Evolutionary conservation across 1,284 basidiomycete genomes (phyloP).

Genomic region (Cerrena zonata): DNA sequence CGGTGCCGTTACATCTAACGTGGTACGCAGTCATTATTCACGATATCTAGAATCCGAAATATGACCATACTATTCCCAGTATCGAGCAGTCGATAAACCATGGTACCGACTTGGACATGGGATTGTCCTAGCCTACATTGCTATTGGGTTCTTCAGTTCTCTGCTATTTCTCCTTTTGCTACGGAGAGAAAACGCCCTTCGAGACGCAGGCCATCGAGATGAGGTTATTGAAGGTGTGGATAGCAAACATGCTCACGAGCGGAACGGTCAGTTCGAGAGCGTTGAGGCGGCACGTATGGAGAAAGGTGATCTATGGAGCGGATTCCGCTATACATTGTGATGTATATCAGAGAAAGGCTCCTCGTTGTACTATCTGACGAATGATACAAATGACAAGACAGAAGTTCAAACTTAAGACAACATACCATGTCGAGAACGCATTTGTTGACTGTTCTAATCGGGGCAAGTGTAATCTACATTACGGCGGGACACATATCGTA

Average conservation of each 20-base stretch:
- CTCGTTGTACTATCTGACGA: too few species aligned
- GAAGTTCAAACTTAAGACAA: too few species aligned
- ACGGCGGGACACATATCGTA: too few species aligned
- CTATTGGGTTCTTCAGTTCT: slow-evolving; percentile 53
- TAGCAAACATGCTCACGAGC: slow-evolving; percentile 23
- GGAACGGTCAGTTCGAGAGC: slow-evolving; percentile 35
- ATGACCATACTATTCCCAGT: slow-evolving; percentile 32
- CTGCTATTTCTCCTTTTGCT: slow-evolving; percentile 42
- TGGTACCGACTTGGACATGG: slow-evolving; percentile 67
- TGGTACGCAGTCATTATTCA: slow-evolving; percentile 37
- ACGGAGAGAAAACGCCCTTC: slow-evolving; percentile 52
- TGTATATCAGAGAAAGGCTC: too few species aligned
- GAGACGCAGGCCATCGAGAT: slow-evolving; percentile 60
- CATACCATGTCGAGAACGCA: too few species aligned
- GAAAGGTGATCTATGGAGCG: slow-evolving; percentile 45
- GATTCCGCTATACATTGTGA: slow-evolving; percentile 37
- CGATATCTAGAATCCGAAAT: background rate
- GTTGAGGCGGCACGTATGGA: slow-evolving; percentile 35
- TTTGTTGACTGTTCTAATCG: too few species aligned
- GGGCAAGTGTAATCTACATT: too few species aligned
- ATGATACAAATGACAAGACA: too few species aligned
- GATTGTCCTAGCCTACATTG: slow-evolving; percentile 67
- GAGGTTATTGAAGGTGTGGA: slow-evolving; percentile 55
- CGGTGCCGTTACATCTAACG: slow-evolving; percentile 66
- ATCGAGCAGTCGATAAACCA: slow-evolving; percentile 59